phyloP scores from a whole-genome alignment of 2,329 filamentous ascomycete genomes.

The Alternaria conjuncta region DNA sequence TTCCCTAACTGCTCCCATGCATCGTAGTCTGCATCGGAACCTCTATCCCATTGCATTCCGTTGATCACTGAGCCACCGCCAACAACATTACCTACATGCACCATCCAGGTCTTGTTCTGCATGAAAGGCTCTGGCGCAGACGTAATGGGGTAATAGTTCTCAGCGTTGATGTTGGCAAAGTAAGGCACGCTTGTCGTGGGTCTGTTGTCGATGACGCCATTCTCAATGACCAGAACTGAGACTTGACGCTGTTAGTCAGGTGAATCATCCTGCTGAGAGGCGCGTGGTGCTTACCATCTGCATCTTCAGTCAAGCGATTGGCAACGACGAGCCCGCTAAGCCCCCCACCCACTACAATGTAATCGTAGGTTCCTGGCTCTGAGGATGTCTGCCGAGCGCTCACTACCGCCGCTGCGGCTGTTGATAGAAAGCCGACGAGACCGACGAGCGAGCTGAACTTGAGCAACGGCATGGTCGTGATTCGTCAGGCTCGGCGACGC shows the following conservation, averaged over 20 bases:
- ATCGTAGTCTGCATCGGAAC: constrained; percentile 49
- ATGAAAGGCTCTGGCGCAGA: constrained; percentile 26
- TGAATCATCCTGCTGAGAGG: background rate
- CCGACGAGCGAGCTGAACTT: background rate
- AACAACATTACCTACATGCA: constrained; percentile 33
- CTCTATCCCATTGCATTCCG: constrained; percentile 44
- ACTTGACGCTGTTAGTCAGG: constrained; percentile 1
- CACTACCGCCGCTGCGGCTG: background rate
- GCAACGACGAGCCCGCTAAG: constrained; percentile 26
- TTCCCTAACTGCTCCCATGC: constrained; percentile 64
- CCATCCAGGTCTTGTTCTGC: constrained; percentile 25
- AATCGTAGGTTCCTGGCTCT: constrained; percentile 15
- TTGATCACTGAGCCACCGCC: constrained; percentile 45
- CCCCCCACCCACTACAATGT: constrained; percentile 30
- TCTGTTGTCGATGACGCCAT: constrained; percentile 17
- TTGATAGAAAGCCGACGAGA: background rate
- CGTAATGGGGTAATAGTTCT: constrained; percentile 17
- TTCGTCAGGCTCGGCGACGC: too few species aligned
- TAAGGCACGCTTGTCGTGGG: constrained; percentile 13
- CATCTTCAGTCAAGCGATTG: constrained; percentile 21
- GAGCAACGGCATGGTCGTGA: background rate
- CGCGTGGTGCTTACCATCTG: background rate
- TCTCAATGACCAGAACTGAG: constrained; percentile 25
- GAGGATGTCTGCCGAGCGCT: background rate
- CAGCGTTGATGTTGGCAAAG: constrained; percentile 15